A percentile compares a stretch with the other conserved stretches of the same genome.
phyloP scores from a whole-genome alignment of 169 alveolate species.

The Plasmodium adleri region DNA sequence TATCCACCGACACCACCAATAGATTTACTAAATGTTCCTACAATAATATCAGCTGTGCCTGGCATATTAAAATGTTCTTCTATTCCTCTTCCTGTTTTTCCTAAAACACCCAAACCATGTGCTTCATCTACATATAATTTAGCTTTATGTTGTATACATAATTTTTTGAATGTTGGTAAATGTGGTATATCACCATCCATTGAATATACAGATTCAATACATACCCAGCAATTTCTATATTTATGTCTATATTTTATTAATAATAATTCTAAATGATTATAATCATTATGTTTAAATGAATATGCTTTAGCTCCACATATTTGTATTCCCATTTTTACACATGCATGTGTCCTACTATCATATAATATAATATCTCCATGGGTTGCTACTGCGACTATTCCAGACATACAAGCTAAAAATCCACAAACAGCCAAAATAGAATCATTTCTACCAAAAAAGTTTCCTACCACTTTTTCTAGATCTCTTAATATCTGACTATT shows the following conservation, averaged over 20 bases:
- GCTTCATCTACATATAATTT: constrained; percentile 88
- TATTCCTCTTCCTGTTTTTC: constrained; percentile 90
- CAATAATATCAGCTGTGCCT: constrained; percentile 81
- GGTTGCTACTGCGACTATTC: constrained; percentile 81
- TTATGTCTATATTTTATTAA: constrained; percentile 75
- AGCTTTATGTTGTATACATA: constrained; percentile 82
- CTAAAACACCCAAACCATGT: constrained; percentile 91
- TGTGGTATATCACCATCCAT: constrained; percentile 92
- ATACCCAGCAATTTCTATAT: constrained; percentile 83
- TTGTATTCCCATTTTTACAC: constrained; percentile 83
- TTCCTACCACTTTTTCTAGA: constrained; percentile 79
- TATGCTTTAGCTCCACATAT: constrained; percentile 82
- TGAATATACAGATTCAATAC: constrained; percentile 90
- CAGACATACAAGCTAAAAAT: constrained; percentile 85
- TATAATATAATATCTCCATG: constrained; percentile 78
- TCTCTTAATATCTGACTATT: constrained; percentile 81
- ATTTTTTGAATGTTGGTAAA: constrained; percentile 81
- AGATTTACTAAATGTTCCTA: constrained; percentile 87
- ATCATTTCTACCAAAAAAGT: constrained; percentile 84
- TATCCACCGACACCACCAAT: constrained; percentile 87
- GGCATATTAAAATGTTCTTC: constrained; percentile 87
- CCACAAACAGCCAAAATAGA: constrained; percentile 83
- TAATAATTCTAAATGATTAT: constrained; percentile 77
- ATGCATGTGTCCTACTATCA: constrained; percentile 83
- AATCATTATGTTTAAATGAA: constrained; percentile 85